phyloP scores from a whole-genome alignment of 345 rosid genomes.

The Lepidium didymum region DNA sequence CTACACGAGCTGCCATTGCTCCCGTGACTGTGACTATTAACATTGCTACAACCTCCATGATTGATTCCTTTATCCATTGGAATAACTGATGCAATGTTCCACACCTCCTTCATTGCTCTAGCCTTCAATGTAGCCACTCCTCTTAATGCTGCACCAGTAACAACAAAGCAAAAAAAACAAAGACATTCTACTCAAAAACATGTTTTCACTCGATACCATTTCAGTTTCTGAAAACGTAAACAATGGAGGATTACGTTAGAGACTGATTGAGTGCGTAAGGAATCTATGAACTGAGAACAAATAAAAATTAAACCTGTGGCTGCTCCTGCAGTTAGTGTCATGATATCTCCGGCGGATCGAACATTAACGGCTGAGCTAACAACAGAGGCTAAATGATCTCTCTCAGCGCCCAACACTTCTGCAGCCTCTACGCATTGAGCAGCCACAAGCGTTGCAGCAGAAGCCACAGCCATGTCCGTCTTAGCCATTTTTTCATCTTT shows the following conservation, averaged over 20 bases:
- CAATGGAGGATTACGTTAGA: too few species aligned
- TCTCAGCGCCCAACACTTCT: slow-evolving; percentile 85
- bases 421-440: slow-evolving; percentile 92
- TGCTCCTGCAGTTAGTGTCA: slow-evolving; percentile 86
- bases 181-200: not conserved
- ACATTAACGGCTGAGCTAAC: slow-evolving; percentile 88
- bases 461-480: slow-evolving; percentile 79
- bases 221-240: not conserved
- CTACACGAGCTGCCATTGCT: slow-evolving; percentile 62
- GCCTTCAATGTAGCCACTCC: slow-evolving; percentile 90
- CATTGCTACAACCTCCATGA: slow-evolving; percentile 28
- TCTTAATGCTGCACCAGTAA: slow-evolving; percentile 50
- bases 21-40: slow-evolving; percentile 38
- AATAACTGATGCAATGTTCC: slow-evolving; percentile 91
- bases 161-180: not conserved
- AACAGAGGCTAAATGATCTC: slow-evolving; percentile 64
- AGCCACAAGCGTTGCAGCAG: slow-evolving; percentile 83
- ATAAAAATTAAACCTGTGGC: slow-evolving; percentile 51
- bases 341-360: slow-evolving; percentile 72
- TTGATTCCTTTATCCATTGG: slow-evolving; percentile 72
- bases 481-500: slow-evolving; percentile 77
- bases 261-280: too few species aligned
- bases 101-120: slow-evolving; percentile 74
- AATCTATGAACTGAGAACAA: not conserved
- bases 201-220: not conserved